Conservation (phyloP, 441 rosid species). For the Viola pubescens region DNA sequence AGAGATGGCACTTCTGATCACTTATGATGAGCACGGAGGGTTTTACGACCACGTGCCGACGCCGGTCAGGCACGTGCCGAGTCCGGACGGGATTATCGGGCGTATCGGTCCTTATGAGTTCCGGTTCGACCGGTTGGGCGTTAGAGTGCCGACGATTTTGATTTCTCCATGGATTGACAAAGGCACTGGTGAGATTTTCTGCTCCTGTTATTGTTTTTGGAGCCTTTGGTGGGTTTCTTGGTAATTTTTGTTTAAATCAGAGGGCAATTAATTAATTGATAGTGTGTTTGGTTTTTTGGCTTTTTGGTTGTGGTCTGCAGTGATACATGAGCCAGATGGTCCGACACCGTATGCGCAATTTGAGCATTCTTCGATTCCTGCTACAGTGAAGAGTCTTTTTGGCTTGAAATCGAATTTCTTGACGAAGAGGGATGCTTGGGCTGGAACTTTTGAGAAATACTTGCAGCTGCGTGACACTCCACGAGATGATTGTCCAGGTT, state of each 20-base stretch:
- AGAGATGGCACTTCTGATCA: constrained; percentile 78
- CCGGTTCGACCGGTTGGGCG: constrained; percentile 77
- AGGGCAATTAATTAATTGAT: neutral
- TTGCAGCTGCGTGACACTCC: constrained; percentile 59
- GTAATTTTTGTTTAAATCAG: too few species aligned
- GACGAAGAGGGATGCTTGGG: constrained; percentile 97
- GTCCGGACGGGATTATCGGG: constrained; percentile 80
- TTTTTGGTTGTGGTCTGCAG: constrained; percentile 12
- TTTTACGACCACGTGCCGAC: constrained; percentile 91
- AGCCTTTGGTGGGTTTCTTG: neutral
- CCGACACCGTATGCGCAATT: constrained; percentile 52
- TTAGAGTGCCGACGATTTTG: constrained; percentile 72
- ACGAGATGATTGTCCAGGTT: constrained; percentile 95
- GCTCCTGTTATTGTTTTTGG: neutral
- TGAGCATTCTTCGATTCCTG: constrained; percentile 84
- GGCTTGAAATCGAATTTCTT: constrained; percentile 72
- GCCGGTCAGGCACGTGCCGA: constrained; percentile 67
- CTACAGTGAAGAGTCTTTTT: constrained; percentile 77
- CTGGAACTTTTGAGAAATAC: constrained; percentile 75
- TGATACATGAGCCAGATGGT: constrained; percentile 29
- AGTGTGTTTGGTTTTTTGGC: neutral
- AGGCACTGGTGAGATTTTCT: constrained; percentile 57
- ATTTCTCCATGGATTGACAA: constrained; percentile 90
- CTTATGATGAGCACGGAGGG: constrained; percentile 94
- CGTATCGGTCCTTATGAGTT: constrained; percentile 75